Evolutionary conservation across 192 early-diverging fungal species (phyloP).

Genomic region (Endogone sp.): DNA sequence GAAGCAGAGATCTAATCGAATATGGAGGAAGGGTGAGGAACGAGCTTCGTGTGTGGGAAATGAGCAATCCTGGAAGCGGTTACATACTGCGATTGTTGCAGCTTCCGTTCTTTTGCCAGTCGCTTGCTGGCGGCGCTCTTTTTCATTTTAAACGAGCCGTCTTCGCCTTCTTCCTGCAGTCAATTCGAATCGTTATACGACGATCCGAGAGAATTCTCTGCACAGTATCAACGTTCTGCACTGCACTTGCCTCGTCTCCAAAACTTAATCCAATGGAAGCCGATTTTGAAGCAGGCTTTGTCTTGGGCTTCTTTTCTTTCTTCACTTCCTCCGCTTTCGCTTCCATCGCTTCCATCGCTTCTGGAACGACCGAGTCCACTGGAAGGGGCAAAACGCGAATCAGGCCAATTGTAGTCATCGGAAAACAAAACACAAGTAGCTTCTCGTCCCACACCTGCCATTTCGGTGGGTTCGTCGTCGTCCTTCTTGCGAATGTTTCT

Average conservation of each 20-base stretch:
- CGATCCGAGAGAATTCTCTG: too few species aligned
- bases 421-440: too few species aligned
- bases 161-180: constrained; percentile 22
- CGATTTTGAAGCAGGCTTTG: neutral
- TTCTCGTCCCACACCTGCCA: neutral
- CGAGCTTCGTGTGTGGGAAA: constrained; percentile 15
- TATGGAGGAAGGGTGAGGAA: constrained; percentile 7
- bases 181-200: neutral
- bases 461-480: neutral
- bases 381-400: too few species aligned
- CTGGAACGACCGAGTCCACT: neutral
- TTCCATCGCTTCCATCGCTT: neutral
- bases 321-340: neutral
- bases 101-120: constrained; percentile 13
- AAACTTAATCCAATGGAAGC: neutral
- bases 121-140: constrained; percentile 38
- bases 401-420: neutral
- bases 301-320: neutral
- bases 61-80: neutral
- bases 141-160: constrained; percentile 39
- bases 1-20: neutral
- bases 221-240: too few species aligned
- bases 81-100: constrained; percentile 18
- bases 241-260: neutral
- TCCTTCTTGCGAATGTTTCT: neutral